Percentiles rank a stretch among this genome's conserved stretches.
Evolutionary conservation across 208 protist genomes (phyloP).

Genomic region (Histomonas meleagridis): DNA sequence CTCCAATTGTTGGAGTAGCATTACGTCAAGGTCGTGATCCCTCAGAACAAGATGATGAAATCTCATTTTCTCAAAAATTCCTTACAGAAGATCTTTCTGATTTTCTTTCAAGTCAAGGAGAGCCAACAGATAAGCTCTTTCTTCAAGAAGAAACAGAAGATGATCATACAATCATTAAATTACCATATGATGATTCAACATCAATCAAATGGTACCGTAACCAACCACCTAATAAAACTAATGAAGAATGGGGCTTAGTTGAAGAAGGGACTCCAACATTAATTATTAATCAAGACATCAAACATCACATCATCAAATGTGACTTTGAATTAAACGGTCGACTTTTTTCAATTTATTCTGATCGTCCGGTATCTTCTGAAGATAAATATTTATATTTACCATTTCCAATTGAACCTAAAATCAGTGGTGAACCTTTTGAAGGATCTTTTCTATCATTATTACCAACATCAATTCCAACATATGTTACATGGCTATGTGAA

Average conservation of each 20-base stretch:
- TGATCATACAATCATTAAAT: background rate
- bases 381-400: background rate
- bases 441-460: conserved; percentile 7
- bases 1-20: background rate
- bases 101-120: background rate
- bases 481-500: background rate
- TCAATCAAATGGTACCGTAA: background rate
- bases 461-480: background rate
- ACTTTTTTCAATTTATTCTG: background rate
- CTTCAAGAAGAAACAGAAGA: background rate
- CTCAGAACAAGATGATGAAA: background rate
- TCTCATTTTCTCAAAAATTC: background rate
- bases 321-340: background rate
- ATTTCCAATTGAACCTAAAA: background rate
- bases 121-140: background rate
- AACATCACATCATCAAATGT: conserved; percentile 8
- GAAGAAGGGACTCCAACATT: background rate
- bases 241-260: no score
- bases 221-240: background rate
- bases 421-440: conserved; percentile 12
- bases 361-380: background rate
- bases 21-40: background rate
- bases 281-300: background rate
- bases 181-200: background rate
- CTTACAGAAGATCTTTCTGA: background rate